Evolutionary conservation across 305 asterid genomes (phyloP).

Genomic region (Fraxinus latifolia): DNA sequence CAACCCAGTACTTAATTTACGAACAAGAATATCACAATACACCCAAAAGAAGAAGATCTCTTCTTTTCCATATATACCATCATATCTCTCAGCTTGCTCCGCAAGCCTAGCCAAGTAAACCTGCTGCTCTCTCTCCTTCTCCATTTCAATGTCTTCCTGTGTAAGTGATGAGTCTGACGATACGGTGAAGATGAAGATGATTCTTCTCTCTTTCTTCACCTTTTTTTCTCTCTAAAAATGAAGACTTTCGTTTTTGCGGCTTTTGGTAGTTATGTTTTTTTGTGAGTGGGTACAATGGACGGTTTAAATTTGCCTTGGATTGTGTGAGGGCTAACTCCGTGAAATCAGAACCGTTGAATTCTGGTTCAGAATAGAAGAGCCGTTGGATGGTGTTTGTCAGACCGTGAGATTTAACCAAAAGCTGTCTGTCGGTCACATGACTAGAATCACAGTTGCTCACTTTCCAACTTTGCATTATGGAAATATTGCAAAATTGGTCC

Average conservation of each 20-base stretch:
- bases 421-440: constrained; percentile 28
- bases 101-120: constrained; percentile 81
- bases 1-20: constrained; percentile 17
- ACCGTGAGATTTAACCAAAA: not conserved
- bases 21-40: not conserved
- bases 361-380: not conserved
- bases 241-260: constrained; percentile 12
- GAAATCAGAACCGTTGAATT: constrained; percentile 22
- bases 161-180: constrained; percentile 2
- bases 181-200: not conserved
- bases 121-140: constrained; percentile 66
- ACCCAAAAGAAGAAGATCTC: not conserved
- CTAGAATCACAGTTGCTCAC: constrained; percentile 19
- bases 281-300: constrained; percentile 23
- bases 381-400: constrained; percentile 25
- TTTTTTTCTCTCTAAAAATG: constrained; percentile 8
- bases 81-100: constrained; percentile 88
- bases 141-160: constrained; percentile 37
- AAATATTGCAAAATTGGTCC: not conserved
- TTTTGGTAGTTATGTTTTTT: constrained; percentile 20
- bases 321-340: constrained; percentile 6
- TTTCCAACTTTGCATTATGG: constrained; percentile 9
- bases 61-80: constrained; percentile 41
- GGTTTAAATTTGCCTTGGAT: constrained; percentile 23
- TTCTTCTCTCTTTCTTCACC: not conserved